These are phyloP conservation scores for Firmiana major DNA, from an alignment of 345 rosid species.

Conservation along the genomic window DNA sequence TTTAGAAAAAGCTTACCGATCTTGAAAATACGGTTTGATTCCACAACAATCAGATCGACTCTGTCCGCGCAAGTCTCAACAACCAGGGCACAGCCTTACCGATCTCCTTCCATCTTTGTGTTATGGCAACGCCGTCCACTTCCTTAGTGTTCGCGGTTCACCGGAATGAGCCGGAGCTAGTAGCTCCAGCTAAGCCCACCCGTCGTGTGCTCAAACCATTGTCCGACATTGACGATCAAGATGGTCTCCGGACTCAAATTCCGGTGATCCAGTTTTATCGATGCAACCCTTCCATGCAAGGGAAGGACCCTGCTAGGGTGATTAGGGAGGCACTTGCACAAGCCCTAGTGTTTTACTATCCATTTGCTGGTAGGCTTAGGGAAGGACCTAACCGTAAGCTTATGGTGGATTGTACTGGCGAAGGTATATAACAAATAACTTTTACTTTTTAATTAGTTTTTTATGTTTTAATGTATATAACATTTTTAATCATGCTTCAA, in stretches of 20 bases:
- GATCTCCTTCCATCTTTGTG: too few species aligned
- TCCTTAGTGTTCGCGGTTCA: not conserved
- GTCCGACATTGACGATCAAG: slow-evolving; percentile 11
- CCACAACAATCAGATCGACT: too few species aligned
- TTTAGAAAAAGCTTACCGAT: too few species aligned
- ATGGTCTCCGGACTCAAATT: not conserved
- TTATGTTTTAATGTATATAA: too few species aligned
- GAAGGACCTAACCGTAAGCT: slow-evolving; percentile 19
- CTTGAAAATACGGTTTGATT: too few species aligned
- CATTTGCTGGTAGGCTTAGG: slow-evolving; percentile 19
- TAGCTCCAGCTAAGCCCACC: not conserved
- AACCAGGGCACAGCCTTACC: too few species aligned
- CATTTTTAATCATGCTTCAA: too few species aligned
- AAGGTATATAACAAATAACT: too few species aligned
- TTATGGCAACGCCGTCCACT: not conserved
- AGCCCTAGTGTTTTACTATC: slow-evolving; percentile 23
- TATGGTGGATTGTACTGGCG: slow-evolving; percentile 24
- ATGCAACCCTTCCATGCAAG: slow-evolving; percentile 9
- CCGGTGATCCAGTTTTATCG: not conserved
- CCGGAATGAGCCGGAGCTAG: not conserved
- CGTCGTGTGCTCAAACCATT: not conserved
- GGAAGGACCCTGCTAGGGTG: slow-evolving; percentile 18
- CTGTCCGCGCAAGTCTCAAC: too few species aligned
- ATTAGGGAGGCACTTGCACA: slow-evolving; percentile 8
- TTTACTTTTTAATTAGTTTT: too few species aligned